Conservation (phyloP, 805 yeast species). For the Tetrapisispora taiwanensis region DNA sequence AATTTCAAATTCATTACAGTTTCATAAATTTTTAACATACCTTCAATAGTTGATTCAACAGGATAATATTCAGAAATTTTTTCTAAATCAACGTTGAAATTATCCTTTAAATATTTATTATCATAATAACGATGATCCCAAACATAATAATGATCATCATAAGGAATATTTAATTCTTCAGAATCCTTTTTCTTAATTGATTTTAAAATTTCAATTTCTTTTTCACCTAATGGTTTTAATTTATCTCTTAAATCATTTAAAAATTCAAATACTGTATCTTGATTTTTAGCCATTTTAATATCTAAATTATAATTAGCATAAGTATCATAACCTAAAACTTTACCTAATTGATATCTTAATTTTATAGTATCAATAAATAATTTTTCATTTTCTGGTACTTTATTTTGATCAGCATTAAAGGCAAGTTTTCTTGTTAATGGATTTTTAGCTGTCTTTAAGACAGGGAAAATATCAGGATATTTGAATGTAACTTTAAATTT, state of each 20-base stretch:
- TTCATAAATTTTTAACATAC: constrained; percentile 67
- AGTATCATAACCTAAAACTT: constrained; percentile 52
- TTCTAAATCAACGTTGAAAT: constrained; percentile 62
- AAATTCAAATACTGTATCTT: constrained; percentile 49
- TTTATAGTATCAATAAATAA: constrained; percentile 50
- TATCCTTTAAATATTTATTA: constrained; percentile 52
- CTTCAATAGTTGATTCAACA: constrained; percentile 49
- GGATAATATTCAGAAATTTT: constrained; percentile 75
- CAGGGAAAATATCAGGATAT: constrained; percentile 71
- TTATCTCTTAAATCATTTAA: constrained; percentile 51
- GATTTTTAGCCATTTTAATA: constrained; percentile 69
- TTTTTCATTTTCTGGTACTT: constrained; percentile 53
- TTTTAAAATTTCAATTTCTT: constrained; percentile 42
- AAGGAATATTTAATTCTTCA: constrained; percentile 34
- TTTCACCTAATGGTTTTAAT: constrained; percentile 47
- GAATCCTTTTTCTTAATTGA: constrained; percentile 46
- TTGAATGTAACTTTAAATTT: constrained; percentile 62
- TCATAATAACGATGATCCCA: constrained; percentile 72
- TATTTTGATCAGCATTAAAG: constrained; percentile 56
- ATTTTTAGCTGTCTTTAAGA: constrained; percentile 58
- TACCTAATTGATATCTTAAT: constrained; percentile 53
- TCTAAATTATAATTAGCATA: constrained; percentile 66
- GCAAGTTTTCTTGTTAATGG: constrained; percentile 59
- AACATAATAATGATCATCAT: constrained; percentile 38
- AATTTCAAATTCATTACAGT: constrained; percentile 59